Percentiles rank a stretch among this genome's conserved stretches.
These are phyloP conservation scores for Darksidea phi DNA, from an alignment of 495 filamentous ascomycete genomes.

Conservation along the genomic window DNA sequence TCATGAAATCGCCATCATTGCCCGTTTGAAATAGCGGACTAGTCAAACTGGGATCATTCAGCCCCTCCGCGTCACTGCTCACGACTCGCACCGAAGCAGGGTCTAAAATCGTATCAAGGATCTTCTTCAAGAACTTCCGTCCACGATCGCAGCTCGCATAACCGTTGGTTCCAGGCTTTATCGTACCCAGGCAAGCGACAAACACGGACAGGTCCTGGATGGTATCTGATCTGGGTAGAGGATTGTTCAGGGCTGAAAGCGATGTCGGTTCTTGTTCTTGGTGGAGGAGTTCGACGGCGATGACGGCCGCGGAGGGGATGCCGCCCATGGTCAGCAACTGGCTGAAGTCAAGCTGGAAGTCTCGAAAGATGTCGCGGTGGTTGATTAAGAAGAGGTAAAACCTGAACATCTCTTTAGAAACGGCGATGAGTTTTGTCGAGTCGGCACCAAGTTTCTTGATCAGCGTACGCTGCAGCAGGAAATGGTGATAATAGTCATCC, in stretches of 20 bases:
- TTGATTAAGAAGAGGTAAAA: slow-evolving; percentile 51
- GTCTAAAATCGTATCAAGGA: slow-evolving; percentile 50
- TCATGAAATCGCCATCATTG: slow-evolving; percentile 43
- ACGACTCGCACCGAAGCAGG: slow-evolving; percentile 10
- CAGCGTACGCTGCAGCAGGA: slow-evolving; percentile 58
- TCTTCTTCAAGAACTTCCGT: slow-evolving; percentile 46
- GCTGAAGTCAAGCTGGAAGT: slow-evolving; percentile 54
- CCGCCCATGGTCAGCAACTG: slow-evolving; percentile 52
- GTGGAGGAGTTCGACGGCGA: slow-evolving; percentile 61
- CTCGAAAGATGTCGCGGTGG: slow-evolving; percentile 49
- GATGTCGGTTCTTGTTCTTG: slow-evolving; percentile 50
- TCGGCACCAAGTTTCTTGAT: slow-evolving; percentile 53
- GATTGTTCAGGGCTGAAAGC: slow-evolving; percentile 21
- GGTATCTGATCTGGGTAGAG: slow-evolving; percentile 57
- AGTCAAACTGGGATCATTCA: slow-evolving; percentile 32
- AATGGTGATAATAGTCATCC: slow-evolving; percentile 57
- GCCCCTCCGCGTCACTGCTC: background rate
- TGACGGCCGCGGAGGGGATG: slow-evolving; percentile 58
- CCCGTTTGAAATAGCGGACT: slow-evolving; percentile 25
- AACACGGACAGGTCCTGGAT: slow-evolving; percentile 66
- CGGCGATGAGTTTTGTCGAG: slow-evolving; percentile 52
- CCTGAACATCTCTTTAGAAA: slow-evolving; percentile 54
- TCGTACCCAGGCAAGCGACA: slow-evolving; percentile 57
- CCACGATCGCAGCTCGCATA: slow-evolving; percentile 52
- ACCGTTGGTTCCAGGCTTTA: slow-evolving; percentile 56